A percentile compares a stretch with the other conserved stretches of the same genome.
phyloP scores from a whole-genome alignment of 2,329 filamentous ascomycete genomes.

The Pseudogymnoascus sp. region DNA sequence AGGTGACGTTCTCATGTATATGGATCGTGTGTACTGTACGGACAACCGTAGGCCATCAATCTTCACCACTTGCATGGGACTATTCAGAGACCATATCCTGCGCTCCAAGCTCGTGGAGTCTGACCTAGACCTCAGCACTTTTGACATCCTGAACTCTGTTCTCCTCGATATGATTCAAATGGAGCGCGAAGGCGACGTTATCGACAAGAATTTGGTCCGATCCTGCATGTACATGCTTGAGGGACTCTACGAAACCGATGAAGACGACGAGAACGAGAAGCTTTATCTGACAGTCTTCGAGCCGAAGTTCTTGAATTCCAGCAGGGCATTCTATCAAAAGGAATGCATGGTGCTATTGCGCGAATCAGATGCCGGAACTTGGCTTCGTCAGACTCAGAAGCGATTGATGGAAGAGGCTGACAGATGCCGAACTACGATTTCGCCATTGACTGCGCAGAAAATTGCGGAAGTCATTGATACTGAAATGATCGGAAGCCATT shows the following conservation, averaged over 20 bases:
- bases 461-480: constrained; percentile 71
- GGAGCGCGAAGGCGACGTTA: constrained; percentile 82
- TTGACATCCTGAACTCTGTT: constrained; percentile 69
- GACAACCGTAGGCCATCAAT: constrained; percentile 69
- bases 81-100: constrained; percentile 83
- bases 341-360: constrained; percentile 70
- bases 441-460: constrained; percentile 57
- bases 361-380: constrained; percentile 71
- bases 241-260: constrained; percentile 70
- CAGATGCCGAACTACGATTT: constrained; percentile 74
- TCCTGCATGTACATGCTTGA: constrained; percentile 86
- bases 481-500: constrained; percentile 67
- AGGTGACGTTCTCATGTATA: constrained; percentile 93
- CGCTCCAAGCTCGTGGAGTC: constrained; percentile 43
- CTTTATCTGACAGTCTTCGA: constrained; percentile 82
- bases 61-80: constrained; percentile 72
- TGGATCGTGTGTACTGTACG: constrained; percentile 75
- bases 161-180: constrained; percentile 86
- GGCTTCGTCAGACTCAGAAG: constrained; percentile 66
- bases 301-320: constrained; percentile 62
- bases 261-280: constrained; percentile 68
- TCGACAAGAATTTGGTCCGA: constrained; percentile 74
- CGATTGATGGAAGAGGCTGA: constrained; percentile 74
- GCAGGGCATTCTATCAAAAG: constrained; percentile 60
- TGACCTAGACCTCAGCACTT: constrained; percentile 43